Base-by-base conservation (phyloP, 129 eudicot genomes). In the Centrapalus pauciflorus region DNA sequence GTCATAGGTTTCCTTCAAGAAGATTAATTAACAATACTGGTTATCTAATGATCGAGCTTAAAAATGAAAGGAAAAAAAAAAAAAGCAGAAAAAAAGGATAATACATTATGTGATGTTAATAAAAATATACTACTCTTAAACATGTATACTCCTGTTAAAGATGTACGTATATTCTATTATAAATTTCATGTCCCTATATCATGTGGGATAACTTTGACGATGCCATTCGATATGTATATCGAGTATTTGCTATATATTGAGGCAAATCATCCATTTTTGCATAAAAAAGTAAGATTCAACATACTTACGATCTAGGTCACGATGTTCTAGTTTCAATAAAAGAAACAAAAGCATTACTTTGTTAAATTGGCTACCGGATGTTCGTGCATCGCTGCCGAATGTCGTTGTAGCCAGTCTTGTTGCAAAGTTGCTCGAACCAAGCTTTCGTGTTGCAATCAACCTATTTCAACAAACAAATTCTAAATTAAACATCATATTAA, bases 381-480 rank as follows among this genome's bases (percentile, higher is more conserved):
- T 37, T 14, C 77, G 68, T 3, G 84, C 72, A 37, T 45, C 64
- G 28, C 57, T 77, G 63, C 77, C 77, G 57, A 88, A 88, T 32
- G 88, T 40, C 74, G 83, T 79, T 67, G 59, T 46, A 20, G 76
- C 23, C 25, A 67, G 24, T 56, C 46, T 84, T 24, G 52, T 45
- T 55, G 64, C 70, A 69, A 45, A 65, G 21, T 67, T 54, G 40
- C 57, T 76, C 7, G 60, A 69, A 62, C 32, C 64, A 59, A 71
- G 14, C 65, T 71, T 71, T 71, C 76, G 77, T 17, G 71, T 72
- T 23, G 80, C 60, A 70, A 80, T 74, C 75, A 87, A 49, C 82
- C 88, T 84, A 32, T 43, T 19, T 52, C 58, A 25, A 64, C 61
- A 66, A 59, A n/a, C 32, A 50, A 9, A 33, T 19, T 25, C 43